These are phyloP conservation scores for Moricandia arvensis DNA, from an alignment of 345 rosid species.

Conservation along the genomic window DNA sequence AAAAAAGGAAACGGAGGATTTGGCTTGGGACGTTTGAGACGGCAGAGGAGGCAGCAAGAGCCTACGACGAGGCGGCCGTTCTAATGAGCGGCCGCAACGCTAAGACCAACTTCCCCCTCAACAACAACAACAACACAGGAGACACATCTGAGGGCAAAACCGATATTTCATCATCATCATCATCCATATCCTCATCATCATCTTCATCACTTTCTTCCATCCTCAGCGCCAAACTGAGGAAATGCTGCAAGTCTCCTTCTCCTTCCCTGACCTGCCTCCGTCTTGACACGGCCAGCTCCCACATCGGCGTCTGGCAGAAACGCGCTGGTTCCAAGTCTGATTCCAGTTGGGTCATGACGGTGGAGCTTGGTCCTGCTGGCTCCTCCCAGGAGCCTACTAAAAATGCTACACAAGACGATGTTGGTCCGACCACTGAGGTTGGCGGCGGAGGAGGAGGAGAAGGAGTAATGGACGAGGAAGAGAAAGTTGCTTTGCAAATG, in stretches of 20 bases:
- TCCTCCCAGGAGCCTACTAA: slow-evolving; percentile 7
- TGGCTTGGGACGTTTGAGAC: slow-evolving; percentile 87
- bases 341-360: slow-evolving; percentile 78
- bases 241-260: slow-evolving; percentile 59
- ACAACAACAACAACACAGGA: slow-evolving; percentile 21
- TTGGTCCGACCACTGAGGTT: slow-evolving; percentile 14
- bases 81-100: slow-evolving; percentile 75
- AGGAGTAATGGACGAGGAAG: slow-evolving; percentile 53
- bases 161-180: slow-evolving; percentile 26
- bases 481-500: slow-evolving; percentile 84
- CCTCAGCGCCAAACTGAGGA: slow-evolving; percentile 60
- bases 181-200: slow-evolving; percentile 23
- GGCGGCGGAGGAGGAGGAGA: slow-evolving; percentile 20
- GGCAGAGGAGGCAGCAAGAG: slow-evolving; percentile 73
- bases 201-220: slow-evolving; percentile 49
- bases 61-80: slow-evolving; percentile 72
- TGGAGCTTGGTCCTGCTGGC: slow-evolving; percentile 48
- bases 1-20: slow-evolving; percentile 62
- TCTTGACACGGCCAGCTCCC: slow-evolving; percentile 69
- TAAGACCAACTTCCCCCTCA: slow-evolving; percentile 63
- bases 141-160: slow-evolving; percentile 30
- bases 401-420: slow-evolving; percentile 17
- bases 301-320: slow-evolving; percentile 85
- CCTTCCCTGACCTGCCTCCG: slow-evolving; percentile 77
- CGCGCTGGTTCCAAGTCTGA: slow-evolving; percentile 60